Evolutionary conservation across 495 filamentous ascomycete species (phyloP), one percentile per base, ranked within the genome.

Genomic region (Tuber umbilicatum): DNA sequence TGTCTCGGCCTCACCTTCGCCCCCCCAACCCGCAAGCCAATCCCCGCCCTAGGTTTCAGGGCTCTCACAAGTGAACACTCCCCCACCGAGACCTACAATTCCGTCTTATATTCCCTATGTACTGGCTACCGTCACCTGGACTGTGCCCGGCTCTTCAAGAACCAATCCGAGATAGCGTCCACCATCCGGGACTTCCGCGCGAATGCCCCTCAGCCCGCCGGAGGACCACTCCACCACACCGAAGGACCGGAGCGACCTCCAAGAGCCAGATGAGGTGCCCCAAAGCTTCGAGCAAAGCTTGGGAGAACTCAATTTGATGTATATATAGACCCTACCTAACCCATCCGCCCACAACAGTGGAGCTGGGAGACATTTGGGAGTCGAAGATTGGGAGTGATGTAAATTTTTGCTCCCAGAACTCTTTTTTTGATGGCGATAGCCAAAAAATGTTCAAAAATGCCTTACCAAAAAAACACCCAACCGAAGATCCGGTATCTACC

Each of bases 271-370:
- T 40, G 88, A 89, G 76, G 88, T 90, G 67, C 84, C 86, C 77
- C 89, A 88, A 89, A 88, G 86, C 71, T 83, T 93, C 41, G 85
- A 93, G 76, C 85, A 90, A 80, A 89, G 90, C 27, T 85, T 91
- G 69, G 73, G 85, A 68, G 89, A 89, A 72, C 86, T 93, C 70
- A 86, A 86, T 40, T 83, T 90, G 10, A 86, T 89, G 73, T 92
- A 94, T 92, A 94, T 78, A 80, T 93, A 68, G 91, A 94, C 80
- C 91, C 0, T 93, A 89, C 81, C 85, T 91, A 69, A 87, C 91
- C 76, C 90, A 92, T 83, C 92, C 88, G 89, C 91, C 90, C 69
- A 86, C 89, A 83, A 89, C 89, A 2, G 86, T 86, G 43, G 89
- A 90, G 85, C 83, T 84, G 74, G 85, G 86, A 70, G 83, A 83